Conservation (phyloP, 306 rosid genomes). For the Albizia julibrissin region DNA sequence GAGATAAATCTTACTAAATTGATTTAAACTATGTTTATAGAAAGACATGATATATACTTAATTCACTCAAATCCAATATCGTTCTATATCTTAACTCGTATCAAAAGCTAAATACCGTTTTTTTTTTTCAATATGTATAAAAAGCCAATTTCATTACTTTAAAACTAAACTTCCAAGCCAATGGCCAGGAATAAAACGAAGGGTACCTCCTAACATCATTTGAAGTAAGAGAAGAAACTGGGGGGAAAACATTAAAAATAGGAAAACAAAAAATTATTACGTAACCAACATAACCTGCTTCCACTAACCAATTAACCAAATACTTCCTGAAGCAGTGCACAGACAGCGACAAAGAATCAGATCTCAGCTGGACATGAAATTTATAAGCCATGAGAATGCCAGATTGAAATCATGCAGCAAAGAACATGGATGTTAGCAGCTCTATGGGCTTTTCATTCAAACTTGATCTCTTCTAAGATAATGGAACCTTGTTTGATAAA, state of each 20-base stretch:
- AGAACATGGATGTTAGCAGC: not conserved
- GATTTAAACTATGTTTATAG: no score
- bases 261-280: not conserved
- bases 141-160: not conserved
- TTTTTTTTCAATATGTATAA: no score
- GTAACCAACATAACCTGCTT: not conserved
- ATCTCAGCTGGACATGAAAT: not conserved
- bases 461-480: not conserved
- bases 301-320: not conserved
- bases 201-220: not conserved
- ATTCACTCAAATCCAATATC: no score
- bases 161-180: not conserved
- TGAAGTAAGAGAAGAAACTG: not conserved
- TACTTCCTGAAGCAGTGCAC: not conserved
- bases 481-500: not conserved
- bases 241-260: no score
- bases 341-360: no score
- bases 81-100: not conserved
- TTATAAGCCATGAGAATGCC: not conserved
- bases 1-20: no score
- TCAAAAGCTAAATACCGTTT: not conserved
- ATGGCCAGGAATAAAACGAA: not conserved
- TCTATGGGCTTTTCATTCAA: not conserved
- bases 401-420: not conserved
- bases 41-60: no score